Conservation (phyloP, 306 rosid species). For the Nissolia schottii region DNA sequence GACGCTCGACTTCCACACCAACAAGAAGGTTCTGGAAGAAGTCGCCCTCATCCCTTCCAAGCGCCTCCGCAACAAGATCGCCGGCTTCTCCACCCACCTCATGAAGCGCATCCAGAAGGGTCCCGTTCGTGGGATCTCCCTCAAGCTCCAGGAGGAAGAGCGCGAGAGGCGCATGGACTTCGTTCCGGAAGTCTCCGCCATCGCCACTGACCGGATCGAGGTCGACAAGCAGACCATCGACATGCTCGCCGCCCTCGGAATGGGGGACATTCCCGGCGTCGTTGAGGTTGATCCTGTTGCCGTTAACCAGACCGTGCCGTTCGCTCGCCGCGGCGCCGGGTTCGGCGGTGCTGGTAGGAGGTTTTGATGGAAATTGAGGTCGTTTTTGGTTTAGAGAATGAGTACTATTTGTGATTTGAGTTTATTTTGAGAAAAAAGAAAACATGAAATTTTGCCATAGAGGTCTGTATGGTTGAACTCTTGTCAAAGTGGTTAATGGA, state of each 20-base stretch:
- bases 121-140: slow-evolving; percentile 57
- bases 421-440: too few relatives aligned
- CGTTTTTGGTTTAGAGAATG: background rate
- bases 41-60: slow-evolving; percentile 56
- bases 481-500: too few relatives aligned
- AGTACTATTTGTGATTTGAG: background rate
- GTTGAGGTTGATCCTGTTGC: slow-evolving; percentile 39
- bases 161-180: slow-evolving; percentile 69
- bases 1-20: slow-evolving; percentile 61
- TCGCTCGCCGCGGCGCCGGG: slow-evolving; percentile 35
- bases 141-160: slow-evolving; percentile 76
- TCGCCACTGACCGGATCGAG: slow-evolving; percentile 36
- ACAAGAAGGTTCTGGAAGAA: slow-evolving; percentile 59
- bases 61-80: slow-evolving; percentile 65
- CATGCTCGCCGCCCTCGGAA: slow-evolving; percentile 52
- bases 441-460: too few relatives aligned
- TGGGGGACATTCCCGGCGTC: slow-evolving; percentile 46
- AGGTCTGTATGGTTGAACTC: too few relatives aligned
- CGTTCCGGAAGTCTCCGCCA: slow-evolving; percentile 57
- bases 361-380: slow-evolving; percentile 31
- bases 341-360: slow-evolving; percentile 43
- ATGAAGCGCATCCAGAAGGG: slow-evolving; percentile 74
- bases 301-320: slow-evolving; percentile 21
- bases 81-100: slow-evolving; percentile 65
- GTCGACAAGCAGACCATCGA: slow-evolving; percentile 61